Conservation (phyloP, 2,329 filamentous ascomycete genomes). For the Fusarium sp. region DNA sequence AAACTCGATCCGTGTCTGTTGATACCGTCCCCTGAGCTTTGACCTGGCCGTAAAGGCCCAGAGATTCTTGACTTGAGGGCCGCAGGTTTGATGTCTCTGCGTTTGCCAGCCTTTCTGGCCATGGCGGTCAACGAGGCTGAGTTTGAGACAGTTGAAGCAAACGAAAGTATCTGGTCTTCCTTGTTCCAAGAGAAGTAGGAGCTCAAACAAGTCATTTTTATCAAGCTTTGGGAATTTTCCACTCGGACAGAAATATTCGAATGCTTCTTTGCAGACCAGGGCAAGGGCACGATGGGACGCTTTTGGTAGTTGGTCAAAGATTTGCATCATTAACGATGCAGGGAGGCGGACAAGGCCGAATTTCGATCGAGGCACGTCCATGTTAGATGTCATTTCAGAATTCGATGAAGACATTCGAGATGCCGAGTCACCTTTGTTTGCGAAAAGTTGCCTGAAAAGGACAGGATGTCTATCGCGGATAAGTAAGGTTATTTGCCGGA, state of each 20-base stretch:
- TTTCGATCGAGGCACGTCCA: not conserved
- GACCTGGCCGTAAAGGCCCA: not conserved
- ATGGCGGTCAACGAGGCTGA: not conserved
- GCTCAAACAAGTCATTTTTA: not conserved
- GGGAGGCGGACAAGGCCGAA: not conserved
- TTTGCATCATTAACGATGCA: not conserved
- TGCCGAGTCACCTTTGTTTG: not conserved
- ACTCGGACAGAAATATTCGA: not conserved
- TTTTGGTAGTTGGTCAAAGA: not conserved
- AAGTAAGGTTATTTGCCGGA: not conserved
- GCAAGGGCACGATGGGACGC: not conserved
- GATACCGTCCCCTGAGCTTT: too few species aligned
- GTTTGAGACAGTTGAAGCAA: not conserved
- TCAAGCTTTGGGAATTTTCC: not conserved
- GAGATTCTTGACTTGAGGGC: not conserved
- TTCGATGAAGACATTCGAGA: not conserved
- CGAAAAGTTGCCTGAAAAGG: not conserved
- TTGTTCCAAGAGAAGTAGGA: not conserved
- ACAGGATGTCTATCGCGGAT: not conserved
- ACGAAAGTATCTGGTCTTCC: not conserved
- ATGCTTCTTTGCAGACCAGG: not conserved
- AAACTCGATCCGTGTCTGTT: not conserved
- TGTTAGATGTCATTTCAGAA: not conserved
- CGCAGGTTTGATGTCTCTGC: not conserved
- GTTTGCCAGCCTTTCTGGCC: too few species aligned